A percentile compares a stretch with the other conserved stretches of the same genome.
These are phyloP conservation scores for Cyclostephanos invisitatus DNA, from an alignment of 108 stramenopile species.

Conservation along the genomic window DNA sequence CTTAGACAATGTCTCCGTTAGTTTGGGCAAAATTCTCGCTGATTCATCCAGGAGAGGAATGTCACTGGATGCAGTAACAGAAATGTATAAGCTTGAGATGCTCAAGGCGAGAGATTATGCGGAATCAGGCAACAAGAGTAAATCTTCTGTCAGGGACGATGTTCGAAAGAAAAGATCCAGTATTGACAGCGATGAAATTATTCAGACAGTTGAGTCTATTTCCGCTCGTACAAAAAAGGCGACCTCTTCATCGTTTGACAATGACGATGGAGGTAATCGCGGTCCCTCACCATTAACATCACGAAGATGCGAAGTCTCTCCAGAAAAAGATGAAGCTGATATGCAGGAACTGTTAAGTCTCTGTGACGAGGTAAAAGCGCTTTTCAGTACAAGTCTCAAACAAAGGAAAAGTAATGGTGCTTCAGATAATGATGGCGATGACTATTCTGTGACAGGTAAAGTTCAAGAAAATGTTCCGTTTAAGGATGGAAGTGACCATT, in stretches of 20 bases:
- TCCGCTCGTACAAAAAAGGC: neutral
- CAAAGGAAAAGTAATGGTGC: too few relatives aligned
- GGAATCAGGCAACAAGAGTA: neutral
- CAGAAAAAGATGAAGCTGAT: conserved; percentile 2
- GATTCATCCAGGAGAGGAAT: conserved; percentile 37
- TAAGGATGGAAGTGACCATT: too few relatives aligned
- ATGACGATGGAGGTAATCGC: too few relatives aligned
- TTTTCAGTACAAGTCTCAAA: neutral
- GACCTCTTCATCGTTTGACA: neutral
- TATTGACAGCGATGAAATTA: too few relatives aligned
- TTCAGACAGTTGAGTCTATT: neutral
- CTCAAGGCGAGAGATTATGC: conserved; percentile 21
- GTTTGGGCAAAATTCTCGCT: conserved; percentile 35
- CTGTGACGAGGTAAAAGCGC: conserved; percentile 9
- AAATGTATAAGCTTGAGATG: conserved; percentile 37
- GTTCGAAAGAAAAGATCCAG: neutral
- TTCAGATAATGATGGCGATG: too few relatives aligned
- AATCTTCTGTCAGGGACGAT: neutral
- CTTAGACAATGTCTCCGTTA: conserved; percentile 21
- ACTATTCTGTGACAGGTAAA: too few relatives aligned
- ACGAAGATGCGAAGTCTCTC: neutral
- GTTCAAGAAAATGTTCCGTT: too few relatives aligned
- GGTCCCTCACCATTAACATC: conserved; percentile 10
- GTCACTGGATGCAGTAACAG: conserved; percentile 29
- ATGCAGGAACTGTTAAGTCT: conserved; percentile 18